Evolutionary conservation across 108 stramenopile species (phyloP).

Genomic region (Skeletonema marinoi): DNA sequence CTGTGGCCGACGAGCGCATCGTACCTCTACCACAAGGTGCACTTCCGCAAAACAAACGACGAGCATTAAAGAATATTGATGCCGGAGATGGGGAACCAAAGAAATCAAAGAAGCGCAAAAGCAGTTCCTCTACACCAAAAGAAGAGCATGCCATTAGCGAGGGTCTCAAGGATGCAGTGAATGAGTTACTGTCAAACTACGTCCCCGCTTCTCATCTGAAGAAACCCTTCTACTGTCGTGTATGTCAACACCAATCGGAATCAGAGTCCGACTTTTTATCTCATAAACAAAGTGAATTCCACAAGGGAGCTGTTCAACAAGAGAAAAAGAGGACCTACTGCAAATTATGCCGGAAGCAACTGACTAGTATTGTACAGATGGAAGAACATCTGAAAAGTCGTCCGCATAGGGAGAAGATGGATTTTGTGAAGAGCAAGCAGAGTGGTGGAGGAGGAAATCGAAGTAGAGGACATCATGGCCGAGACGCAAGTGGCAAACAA

Average conservation of each 20-base stretch:
- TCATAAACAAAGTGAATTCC: conserved; percentile 76
- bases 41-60: conserved; percentile 48
- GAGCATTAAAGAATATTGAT: conserved; percentile 23
- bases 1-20: conserved; percentile 63
- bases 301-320: conserved; percentile 68
- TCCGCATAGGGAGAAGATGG: conserved; percentile 75
- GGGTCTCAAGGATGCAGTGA: conserved; percentile 74
- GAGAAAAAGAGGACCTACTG: conserved; percentile 84
- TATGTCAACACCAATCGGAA: conserved; percentile 74
- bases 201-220: conserved; percentile 73
- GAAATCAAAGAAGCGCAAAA: conserved; percentile 31
- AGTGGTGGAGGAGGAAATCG: conserved; percentile 10
- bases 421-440: conserved; percentile 49
- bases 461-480: conserved; percentile 1
- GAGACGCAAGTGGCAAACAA: conserved; percentile 25
- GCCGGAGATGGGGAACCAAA: conserved; percentile 13
- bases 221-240: conserved; percentile 86
- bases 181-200: conserved; percentile 80
- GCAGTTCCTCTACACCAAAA: conserved; percentile 11
- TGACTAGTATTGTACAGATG: conserved; percentile 89
- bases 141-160: conserved; percentile 24
- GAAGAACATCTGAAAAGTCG: conserved; percentile 81
- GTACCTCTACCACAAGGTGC: conserved; percentile 55
- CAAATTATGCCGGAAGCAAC: conserved; percentile 84
- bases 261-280: conserved; percentile 63